These are phyloP conservation scores for Scutellaria barbata DNA, from an alignment of 257 asterid species.

Conservation along the genomic window DNA sequence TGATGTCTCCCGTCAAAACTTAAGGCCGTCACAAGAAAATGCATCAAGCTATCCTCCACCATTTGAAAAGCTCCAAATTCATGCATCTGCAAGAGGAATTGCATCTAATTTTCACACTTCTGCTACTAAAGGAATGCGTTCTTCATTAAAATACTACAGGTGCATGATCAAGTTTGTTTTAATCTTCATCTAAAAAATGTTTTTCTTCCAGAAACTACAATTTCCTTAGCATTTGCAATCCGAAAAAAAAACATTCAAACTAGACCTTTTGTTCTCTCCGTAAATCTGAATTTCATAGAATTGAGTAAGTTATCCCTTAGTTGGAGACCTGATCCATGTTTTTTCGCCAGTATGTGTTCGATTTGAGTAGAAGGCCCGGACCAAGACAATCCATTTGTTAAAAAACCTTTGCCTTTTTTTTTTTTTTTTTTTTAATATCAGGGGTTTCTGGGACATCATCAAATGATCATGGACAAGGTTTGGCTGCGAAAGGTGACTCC, in stretches of 20 bases:
- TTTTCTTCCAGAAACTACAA: constrained; percentile 16
- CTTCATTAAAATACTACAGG: constrained; percentile 35
- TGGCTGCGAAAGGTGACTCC: constrained; percentile 48
- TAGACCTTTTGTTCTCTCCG: constrained; percentile 22
- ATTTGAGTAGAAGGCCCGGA: constrained; percentile 15
- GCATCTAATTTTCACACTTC: constrained; percentile 30
- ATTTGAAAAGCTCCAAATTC: constrained; percentile 74
- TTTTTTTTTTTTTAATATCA: constrained; percentile 18
- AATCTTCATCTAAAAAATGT: constrained; percentile 6
- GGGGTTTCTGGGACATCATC: constrained; percentile 48
- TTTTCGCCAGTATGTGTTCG: not conserved
- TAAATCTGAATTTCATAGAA: constrained; percentile 12
- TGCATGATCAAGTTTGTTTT: constrained; percentile 27
- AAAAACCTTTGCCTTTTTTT: constrained; percentile 20
- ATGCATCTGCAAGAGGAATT: constrained; percentile 44
- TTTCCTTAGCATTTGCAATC: not conserved
- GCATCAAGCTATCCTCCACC: constrained; percentile 70
- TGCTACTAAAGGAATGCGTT: constrained; percentile 29
- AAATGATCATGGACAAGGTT: constrained; percentile 39
- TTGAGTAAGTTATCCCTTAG: constrained; percentile 11
- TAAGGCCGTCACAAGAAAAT: constrained; percentile 55
- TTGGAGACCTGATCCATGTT: constrained; percentile 14
- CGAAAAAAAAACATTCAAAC: not conserved
- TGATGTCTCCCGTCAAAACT: constrained; percentile 59
- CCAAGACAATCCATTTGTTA: not conserved